phyloP scores from a whole-genome alignment of 225 moss, liverwort and hornwort species.

The Neckera pumila region DNA sequence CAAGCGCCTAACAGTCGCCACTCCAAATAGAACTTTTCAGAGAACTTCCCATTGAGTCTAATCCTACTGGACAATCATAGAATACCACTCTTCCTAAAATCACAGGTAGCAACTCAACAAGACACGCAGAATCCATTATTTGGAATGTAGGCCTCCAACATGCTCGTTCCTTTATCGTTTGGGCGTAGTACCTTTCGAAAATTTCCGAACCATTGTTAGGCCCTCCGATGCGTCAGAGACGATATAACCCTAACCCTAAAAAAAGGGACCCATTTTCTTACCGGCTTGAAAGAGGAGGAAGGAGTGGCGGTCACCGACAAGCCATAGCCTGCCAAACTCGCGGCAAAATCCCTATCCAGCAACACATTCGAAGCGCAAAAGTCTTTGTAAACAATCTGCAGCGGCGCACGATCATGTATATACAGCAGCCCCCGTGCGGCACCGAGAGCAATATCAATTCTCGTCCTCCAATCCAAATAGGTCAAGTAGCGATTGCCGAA shows the following conservation, averaged over 20 bases:
- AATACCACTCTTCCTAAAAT: not conserved
- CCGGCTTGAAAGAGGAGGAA: slow-evolving; percentile 8
- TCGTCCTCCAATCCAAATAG: slow-evolving; percentile 29
- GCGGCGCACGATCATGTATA: slow-evolving; percentile 32
- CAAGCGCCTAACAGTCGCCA: not conserved
- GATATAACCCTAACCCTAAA: not conserved
- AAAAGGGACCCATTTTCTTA: not conserved
- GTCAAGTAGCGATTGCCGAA: slow-evolving; percentile 16
- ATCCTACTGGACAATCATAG: not conserved
- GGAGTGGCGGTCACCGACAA: slow-evolving; percentile 6
- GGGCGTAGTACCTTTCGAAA: not conserved
- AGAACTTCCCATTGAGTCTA: not conserved
- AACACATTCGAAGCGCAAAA: slow-evolving; percentile 27
- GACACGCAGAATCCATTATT: not conserved
- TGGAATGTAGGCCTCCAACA: not conserved
- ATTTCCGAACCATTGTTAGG: not conserved
- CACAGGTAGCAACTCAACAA: not conserved
- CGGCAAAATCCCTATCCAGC: slow-evolving; percentile 11
- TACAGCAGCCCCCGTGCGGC: slow-evolving; percentile 24
- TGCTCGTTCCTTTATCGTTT: not conserved
- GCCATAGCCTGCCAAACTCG: slow-evolving; percentile 34
- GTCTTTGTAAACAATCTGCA: slow-evolving; percentile 33
- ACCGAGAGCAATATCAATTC: slow-evolving; percentile 25
- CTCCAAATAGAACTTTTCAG: not conserved
- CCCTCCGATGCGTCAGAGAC: not conserved